These are phyloP conservation scores for Sarocladium oryzae DNA, from an alignment of 2,329 filamentous ascomycete species.

Conservation along the genomic window DNA sequence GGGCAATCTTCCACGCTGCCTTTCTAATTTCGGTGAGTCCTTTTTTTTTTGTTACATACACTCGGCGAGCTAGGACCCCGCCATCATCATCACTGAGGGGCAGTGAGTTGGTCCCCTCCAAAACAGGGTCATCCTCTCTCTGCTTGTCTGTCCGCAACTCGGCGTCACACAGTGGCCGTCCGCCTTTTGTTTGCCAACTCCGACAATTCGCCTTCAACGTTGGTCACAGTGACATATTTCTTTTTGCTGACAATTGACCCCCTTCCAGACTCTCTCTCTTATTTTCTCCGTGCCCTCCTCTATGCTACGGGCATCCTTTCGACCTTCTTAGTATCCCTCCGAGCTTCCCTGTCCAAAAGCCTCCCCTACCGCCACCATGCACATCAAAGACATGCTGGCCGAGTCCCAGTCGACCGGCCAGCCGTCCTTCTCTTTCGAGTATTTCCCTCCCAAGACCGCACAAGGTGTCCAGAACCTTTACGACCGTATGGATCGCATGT, in stretches of 20 bases:
- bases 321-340: neutral
- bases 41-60: too few relatives aligned
- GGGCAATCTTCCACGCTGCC: neutral
- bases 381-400: slow-evolving; percentile 86
- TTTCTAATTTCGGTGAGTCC: neutral
- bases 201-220: too few relatives aligned
- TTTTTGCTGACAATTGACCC: neutral
- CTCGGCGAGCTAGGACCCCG: slow-evolving; percentile 1
- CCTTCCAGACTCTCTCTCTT: neutral
- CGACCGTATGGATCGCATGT: slow-evolving; percentile 99
- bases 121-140: too few relatives aligned
- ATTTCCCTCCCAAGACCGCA: slow-evolving; percentile 96
- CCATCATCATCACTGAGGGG: slow-evolving; percentile 8
- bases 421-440: slow-evolving; percentile 97
- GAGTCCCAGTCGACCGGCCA: slow-evolving; percentile 72
- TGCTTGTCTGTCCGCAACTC: neutral
- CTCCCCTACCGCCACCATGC: slow-evolving; percentile 57
- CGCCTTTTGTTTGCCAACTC: too few relatives aligned
- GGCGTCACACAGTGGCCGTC: too few relatives aligned
- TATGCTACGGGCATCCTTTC: neutral
- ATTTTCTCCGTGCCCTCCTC: neutral
- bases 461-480: slow-evolving; percentile 99
- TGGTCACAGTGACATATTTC: too few relatives aligned
- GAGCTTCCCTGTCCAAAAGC: neutral
- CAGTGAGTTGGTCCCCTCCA: neutral